Percentiles rank a stretch among this genome's conserved stretches.
These are phyloP conservation scores for Russula earlei DNA, from an alignment of 768 basidiomycete genomes.

Conservation along the genomic window DNA sequence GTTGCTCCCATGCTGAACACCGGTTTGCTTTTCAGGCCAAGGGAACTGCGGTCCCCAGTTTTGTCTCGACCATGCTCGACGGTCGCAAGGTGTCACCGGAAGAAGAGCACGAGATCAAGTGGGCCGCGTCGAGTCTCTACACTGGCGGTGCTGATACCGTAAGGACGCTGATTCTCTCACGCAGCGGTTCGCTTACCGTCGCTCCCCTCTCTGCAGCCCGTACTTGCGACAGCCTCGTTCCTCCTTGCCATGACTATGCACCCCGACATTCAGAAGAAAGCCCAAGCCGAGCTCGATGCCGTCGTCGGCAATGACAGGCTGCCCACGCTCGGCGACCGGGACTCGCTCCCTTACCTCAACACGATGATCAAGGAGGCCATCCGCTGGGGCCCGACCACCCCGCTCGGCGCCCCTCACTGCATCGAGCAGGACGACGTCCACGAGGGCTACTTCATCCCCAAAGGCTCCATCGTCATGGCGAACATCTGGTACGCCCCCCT, in stretches of 20 bases:
- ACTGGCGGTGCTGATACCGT: constrained; percentile 23
- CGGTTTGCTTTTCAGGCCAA: constrained; percentile 7
- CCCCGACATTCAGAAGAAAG: constrained; percentile 20
- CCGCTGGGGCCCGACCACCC: constrained; percentile 22
- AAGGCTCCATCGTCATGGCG: constrained; percentile 28
- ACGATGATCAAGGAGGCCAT: constrained; percentile 21
- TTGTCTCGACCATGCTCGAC: constrained; percentile 16
- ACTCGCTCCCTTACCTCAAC: constrained; percentile 19
- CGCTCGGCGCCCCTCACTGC: constrained; percentile 28
- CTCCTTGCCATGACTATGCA: constrained; percentile 25
- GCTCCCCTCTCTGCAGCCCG: constrained; percentile 11
- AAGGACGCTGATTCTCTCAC: background rate
- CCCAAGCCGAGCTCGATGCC: constrained; percentile 23
- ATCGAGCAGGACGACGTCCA: constrained; percentile 31
- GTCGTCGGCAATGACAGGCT: constrained; percentile 20
- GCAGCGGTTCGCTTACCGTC: background rate
- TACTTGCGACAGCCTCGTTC: constrained; percentile 23
- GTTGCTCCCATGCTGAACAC: background rate
- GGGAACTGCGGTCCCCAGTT: constrained; percentile 16
- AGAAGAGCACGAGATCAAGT: constrained; percentile 21
- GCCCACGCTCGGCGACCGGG: constrained; percentile 18
- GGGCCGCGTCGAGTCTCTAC: constrained; percentile 23
- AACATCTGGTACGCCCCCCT: constrained; percentile 27
- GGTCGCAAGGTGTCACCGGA: constrained; percentile 9
- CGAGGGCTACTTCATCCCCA: constrained; percentile 31